Base-by-base conservation (phyloP, 768 basidiomycete species). In the Trametes punicea region DNA sequence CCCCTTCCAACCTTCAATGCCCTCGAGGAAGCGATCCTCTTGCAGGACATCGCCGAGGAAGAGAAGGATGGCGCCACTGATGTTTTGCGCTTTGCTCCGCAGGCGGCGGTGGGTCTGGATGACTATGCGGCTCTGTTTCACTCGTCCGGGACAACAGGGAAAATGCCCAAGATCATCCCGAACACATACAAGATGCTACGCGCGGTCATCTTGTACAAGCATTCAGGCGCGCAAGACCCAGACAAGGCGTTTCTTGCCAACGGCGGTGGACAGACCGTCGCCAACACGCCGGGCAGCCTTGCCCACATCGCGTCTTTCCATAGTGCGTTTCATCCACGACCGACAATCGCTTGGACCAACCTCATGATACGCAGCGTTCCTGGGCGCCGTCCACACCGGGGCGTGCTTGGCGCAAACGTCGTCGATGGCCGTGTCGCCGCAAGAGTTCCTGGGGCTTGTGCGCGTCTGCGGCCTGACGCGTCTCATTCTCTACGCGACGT, bases 81-180 rank as follows among this genome's bases (percentile, higher is more conserved):
- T 26, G 21, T 9, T 21, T 30, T 46, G 26, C 34, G 11, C 36
- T 55, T 55, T 26, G 25, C 15, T 6, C 23, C 31, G 9, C 21
- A 25, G 8, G 40, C 47, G 4, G 31, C 48, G 4, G 60, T 58
- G 11, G 15, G 44, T 7, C 47, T 38, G 3, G 50, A 57, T 18
- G 54, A 64, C 23, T 31, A 41, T 10, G 56, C 59, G 9, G 51
- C 45, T 8, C 42, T 64, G 16, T 57, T 64, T 26, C 62, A 64
- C 45, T 58, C 62, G 23, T 64, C 62, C 6, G 62, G 62, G 3
- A 61, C 62, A 1, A 61, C 62, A 0, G 53, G 51, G 9, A 57
- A 57, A 2, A 20, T 56, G 47, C 62, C 62, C 20, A 64, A 64
- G 57, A 51, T 61, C 38, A 64, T 64, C 27, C 62, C 62, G 27